Evolutionary conservation across 2,329 filamentous ascomycete genomes (phyloP).

Genomic region (Hypoxylon sp.): DNA sequence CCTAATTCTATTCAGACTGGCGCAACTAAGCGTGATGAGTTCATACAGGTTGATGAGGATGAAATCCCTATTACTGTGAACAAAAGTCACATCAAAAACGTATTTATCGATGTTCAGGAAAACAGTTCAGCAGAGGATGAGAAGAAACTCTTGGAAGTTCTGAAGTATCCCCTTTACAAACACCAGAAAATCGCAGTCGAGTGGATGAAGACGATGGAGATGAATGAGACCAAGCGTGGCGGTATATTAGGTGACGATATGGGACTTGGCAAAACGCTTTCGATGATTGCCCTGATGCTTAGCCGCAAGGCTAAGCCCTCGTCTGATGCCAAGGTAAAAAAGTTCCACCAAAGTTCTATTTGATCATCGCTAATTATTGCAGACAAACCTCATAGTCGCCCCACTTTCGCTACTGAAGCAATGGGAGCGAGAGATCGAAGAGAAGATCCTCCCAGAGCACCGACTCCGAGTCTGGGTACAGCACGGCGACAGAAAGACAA

Average conservation of each 20-base stretch:
- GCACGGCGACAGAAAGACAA: constrained; percentile 74
- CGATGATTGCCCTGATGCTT: constrained; percentile 82
- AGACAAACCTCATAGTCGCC: constrained; percentile 83
- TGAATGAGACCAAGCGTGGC: constrained; percentile 77
- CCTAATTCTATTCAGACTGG: not conserved
- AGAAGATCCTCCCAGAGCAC: constrained; percentile 72
- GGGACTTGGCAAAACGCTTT: constrained; percentile 88
- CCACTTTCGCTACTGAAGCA: constrained; percentile 85
- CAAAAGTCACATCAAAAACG: not conserved
- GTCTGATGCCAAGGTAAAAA: constrained; percentile 51
- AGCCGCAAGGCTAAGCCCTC: constrained; percentile 53
- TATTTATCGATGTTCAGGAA: not conserved
- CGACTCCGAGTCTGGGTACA: constrained; percentile 75
- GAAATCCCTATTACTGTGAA: not conserved
- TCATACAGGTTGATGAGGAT: not conserved
- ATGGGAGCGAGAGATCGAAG: constrained; percentile 84
- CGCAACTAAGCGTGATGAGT: not conserved
- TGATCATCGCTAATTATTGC: constrained; percentile 15
- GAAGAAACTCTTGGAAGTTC: constrained; percentile 75
- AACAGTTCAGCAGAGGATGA: constrained; percentile 47
- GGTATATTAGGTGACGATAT: constrained; percentile 85
- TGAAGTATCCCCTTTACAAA: constrained; percentile 78
- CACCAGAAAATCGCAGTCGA: constrained; percentile 84
- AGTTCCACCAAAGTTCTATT: constrained; percentile 13
- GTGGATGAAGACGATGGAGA: constrained; percentile 82